Evolutionary conservation across 1,139 yeast species (phyloP).

Genomic region (Zygosaccharomyces sapae): DNA sequence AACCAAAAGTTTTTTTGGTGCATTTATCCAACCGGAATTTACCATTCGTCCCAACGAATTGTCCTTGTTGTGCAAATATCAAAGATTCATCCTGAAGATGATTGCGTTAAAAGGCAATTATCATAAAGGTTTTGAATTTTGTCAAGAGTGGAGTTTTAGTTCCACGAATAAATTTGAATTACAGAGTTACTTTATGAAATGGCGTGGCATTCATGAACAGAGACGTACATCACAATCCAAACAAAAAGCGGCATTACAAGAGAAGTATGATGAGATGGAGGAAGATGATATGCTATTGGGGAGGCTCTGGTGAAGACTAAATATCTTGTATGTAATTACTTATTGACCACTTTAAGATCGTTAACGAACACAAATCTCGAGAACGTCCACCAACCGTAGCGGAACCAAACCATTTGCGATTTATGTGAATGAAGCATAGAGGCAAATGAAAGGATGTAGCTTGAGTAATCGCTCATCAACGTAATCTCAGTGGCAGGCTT

Average conservation of each 20-base stretch:
- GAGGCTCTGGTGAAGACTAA: conserved; percentile 27
- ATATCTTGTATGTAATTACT: conserved; percentile 2
- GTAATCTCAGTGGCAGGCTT: not conserved
- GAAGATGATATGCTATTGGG: conserved; percentile 39
- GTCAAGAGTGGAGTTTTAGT: conserved; percentile 24
- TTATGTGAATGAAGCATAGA: conserved; percentile 83
- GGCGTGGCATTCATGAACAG: conserved; percentile 11
- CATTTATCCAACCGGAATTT: conserved; percentile 15
- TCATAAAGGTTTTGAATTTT: conserved; percentile 19
- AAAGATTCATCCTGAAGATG: conserved; percentile 21
- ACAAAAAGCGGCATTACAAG: conserved; percentile 8
- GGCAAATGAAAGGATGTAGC: conserved; percentile 55
- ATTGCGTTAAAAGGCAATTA: conserved; percentile 17
- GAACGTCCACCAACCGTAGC: conserved; percentile 80
- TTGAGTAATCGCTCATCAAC: conserved; percentile 40
- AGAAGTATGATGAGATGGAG: conserved; percentile 37
- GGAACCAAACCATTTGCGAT: conserved; percentile 93
- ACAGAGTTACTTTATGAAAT: conserved; percentile 12
- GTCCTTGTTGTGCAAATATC: conserved; percentile 19
- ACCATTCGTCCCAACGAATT: conserved; percentile 14
- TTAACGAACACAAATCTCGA: conserved; percentile 65
- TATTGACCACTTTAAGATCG: conserved; percentile 43
- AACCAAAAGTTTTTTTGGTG: conserved; percentile 16
- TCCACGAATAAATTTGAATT: conserved; percentile 16
- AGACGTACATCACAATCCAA: conserved; percentile 17